phyloP scores from a whole-genome alignment of 1,284 basidiomycete genomes.

The Papiliotrema terrestris region DNA sequence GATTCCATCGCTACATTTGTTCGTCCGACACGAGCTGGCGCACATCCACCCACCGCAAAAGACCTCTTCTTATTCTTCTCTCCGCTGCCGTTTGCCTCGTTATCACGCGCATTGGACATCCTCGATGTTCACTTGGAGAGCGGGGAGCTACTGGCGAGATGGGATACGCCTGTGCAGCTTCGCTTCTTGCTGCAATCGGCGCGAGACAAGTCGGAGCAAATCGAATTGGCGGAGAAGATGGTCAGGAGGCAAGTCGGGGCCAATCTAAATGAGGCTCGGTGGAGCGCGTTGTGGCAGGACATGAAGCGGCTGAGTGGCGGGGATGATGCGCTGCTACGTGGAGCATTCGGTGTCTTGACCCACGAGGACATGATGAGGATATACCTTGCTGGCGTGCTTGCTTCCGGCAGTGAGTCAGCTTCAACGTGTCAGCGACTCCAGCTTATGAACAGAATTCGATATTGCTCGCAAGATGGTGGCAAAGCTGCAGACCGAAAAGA shows the following conservation, averaged over 20 bases:
- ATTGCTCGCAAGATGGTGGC: conserved; percentile 67
- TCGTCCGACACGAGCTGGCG: conserved; percentile 63
- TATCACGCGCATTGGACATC: conserved; percentile 79
- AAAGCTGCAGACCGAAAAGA: conserved; percentile 55
- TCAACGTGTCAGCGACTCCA: background rate
- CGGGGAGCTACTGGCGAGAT: conserved; percentile 81
- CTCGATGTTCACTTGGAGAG: conserved; percentile 90
- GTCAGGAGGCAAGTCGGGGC: conserved; percentile 58
- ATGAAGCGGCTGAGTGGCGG: conserved; percentile 74
- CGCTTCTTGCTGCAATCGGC: conserved; percentile 80
- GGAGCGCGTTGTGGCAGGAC: conserved; percentile 80
- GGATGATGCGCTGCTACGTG: conserved; percentile 57
- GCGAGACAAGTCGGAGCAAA: conserved; percentile 64
- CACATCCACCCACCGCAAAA: conserved; percentile 57
- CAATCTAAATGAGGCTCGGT: conserved; percentile 61
- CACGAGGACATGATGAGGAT: conserved; percentile 68
- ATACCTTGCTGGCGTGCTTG: conserved; percentile 77
- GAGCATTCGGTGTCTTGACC: conserved; percentile 73
- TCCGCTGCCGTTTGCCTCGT: conserved; percentile 64
- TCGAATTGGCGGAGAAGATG: conserved; percentile 81
- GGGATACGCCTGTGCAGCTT: conserved; percentile 74
- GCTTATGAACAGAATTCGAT: conserved; percentile 61
- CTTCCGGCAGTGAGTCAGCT: conserved; percentile 71
- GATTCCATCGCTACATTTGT: conserved; percentile 74
- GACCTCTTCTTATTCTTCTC: conserved; percentile 78